A percentile compares a stretch with the other conserved stretches of the same genome.
Evolutionary conservation across 371 early-diverging fungal genomes (phyloP).

Genomic region (Mortierella sp.): DNA sequence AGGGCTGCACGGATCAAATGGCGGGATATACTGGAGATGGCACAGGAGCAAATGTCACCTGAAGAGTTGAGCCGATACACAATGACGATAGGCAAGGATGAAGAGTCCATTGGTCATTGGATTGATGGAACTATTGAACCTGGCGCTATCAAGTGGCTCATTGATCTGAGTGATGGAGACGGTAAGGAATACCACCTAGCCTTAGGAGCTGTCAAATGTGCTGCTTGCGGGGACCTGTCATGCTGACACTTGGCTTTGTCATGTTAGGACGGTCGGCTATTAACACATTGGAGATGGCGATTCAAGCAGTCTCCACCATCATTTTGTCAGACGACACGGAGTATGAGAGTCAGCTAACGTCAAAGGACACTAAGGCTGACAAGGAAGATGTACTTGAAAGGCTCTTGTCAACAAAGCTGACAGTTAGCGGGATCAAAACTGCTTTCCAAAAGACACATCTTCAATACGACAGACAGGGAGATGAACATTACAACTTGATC

Average conservation of each 20-base stretch:
- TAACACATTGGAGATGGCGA: conserved; percentile 76
- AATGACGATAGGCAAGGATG: conserved; percentile 45
- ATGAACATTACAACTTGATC: conserved; percentile 90
- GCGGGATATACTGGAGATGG: conserved; percentile 44
- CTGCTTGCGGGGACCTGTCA: too few species aligned
- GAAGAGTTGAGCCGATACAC: conserved; percentile 15
- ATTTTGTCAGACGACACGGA: conserved; percentile 17
- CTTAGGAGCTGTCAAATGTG: too few species aligned
- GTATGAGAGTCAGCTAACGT: neutral
- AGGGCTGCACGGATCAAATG: conserved; percentile 63
- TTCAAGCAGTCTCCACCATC: conserved; percentile 44
- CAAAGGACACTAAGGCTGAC: neutral
- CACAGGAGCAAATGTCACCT: conserved; percentile 53
- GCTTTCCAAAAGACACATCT: conserved; percentile 85
- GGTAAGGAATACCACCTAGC: too few species aligned
- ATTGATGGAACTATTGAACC: conserved; percentile 54
- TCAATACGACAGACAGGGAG: conserved; percentile 84
- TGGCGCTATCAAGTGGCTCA: conserved; percentile 64
- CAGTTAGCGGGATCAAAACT: conserved; percentile 59
- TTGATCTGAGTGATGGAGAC: conserved; percentile 76
- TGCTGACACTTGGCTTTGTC: neutral
- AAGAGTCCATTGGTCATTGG: conserved; percentile 48
- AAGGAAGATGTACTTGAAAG: conserved; percentile 16
- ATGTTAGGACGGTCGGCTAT: conserved; percentile 72
- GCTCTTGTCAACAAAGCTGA: conserved; percentile 33